Conservation (phyloP, 179 eudicot genomes). For the Spinacia oleracea region DNA sequence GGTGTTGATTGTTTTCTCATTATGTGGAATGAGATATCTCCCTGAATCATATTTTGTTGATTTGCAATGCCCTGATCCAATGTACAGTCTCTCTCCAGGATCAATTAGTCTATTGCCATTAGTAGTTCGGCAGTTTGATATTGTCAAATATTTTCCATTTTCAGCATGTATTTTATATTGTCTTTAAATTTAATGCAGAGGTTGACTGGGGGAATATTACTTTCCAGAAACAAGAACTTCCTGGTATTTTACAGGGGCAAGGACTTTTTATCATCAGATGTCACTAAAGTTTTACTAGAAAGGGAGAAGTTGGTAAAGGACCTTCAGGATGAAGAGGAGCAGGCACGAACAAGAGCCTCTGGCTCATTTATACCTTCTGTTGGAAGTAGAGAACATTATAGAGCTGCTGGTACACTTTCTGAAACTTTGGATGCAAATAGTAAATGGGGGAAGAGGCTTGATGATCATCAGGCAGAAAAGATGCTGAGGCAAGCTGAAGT, state of each 20-base stretch:
- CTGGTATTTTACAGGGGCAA: constrained; percentile 92
- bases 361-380: constrained; percentile 38
- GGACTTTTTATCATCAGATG: constrained; percentile 73
- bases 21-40: background rate
- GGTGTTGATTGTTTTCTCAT: background rate
- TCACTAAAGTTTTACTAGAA: constrained; percentile 75
- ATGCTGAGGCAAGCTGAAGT: constrained; percentile 79
- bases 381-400: constrained; percentile 36
- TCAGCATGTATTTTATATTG: background rate
- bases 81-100: background rate
- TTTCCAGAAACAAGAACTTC: constrained; percentile 94
- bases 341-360: constrained; percentile 71
- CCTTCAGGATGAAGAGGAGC: constrained; percentile 90
- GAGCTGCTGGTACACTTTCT: constrained; percentile 75
- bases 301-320: constrained; percentile 74
- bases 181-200: constrained; percentile 48
- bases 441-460: constrained; percentile 81
- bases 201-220: constrained; percentile 80
- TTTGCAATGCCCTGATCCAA: background rate
- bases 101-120: background rate
- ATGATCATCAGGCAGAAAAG: constrained; percentile 46
- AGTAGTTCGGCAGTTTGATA: background rate
- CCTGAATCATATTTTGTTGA: background rate
- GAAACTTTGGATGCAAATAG: constrained; percentile 87
- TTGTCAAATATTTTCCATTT: constrained; percentile 9